phyloP scores from a whole-genome alignment of 129 eudicot species.

The Lactuca sativa region DNA sequence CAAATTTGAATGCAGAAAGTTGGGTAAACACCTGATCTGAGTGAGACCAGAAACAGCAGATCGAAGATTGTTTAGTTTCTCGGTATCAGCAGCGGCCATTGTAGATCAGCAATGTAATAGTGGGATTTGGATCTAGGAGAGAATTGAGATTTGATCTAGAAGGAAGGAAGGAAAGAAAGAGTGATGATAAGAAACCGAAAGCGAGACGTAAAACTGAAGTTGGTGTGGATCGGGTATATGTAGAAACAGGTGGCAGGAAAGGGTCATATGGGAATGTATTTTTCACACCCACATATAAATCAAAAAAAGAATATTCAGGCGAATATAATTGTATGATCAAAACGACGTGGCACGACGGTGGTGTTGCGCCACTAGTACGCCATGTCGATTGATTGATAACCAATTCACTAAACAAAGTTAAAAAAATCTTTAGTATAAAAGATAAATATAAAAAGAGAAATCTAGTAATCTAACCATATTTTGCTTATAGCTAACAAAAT shows the following conservation, averaged over 20 bases:
- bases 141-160: conserved; percentile 11
- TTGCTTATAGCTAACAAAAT: too few species aligned
- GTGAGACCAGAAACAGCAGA: conserved; percentile 68
- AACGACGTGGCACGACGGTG: conserved; percentile 13
- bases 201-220: conserved; percentile 15
- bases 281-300: conserved; percentile 32
- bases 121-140: conserved; percentile 17
- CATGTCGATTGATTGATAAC: not conserved
- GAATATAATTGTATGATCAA: conserved; percentile 40
- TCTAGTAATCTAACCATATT: too few species aligned
- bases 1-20: not conserved
- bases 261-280: not conserved
- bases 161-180: not conserved
- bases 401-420: too few species aligned
- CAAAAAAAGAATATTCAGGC: conserved; percentile 46
- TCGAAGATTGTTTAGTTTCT: conserved; percentile 70
- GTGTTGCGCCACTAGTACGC: conserved; percentile 34
- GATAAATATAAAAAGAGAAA: too few species aligned
- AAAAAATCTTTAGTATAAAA: too few species aligned
- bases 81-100: conserved; percentile 72
- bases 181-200: not conserved
- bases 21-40: conserved; percentile 65
- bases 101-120: conserved; percentile 9
- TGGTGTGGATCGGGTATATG: conserved; percentile 21
- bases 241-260: conserved; percentile 27